These are phyloP conservation scores for Picochlorum costavermella DNA, from an alignment of 139 green algal species.

Conservation along the genomic window DNA sequence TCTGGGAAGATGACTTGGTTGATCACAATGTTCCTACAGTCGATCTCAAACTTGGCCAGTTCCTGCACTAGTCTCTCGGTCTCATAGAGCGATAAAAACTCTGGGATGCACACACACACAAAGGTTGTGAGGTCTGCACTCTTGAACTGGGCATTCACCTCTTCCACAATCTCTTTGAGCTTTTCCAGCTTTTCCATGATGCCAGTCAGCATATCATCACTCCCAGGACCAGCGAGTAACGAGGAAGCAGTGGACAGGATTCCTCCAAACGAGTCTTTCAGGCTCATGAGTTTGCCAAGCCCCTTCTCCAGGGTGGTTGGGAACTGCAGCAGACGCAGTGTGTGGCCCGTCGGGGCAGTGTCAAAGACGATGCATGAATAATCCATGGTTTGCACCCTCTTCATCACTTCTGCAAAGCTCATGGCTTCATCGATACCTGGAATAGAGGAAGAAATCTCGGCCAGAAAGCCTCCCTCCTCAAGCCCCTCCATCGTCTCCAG, in stretches of 20 bases:
- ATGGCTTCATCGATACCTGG: slow-evolving; percentile 97
- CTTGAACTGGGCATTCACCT: slow-evolving; percentile 90
- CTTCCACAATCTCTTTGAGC: slow-evolving; percentile 48
- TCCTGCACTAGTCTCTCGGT: slow-evolving; percentile 95
- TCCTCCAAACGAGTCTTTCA: slow-evolving; percentile 70
- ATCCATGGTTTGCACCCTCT: slow-evolving; percentile 92
- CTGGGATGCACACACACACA: slow-evolving; percentile 96
- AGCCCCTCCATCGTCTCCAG: slow-evolving; percentile 43
- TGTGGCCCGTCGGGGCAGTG: slow-evolving; percentile 90
- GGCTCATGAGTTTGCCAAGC: slow-evolving; percentile 76
- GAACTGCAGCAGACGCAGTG: slow-evolving; percentile 92
- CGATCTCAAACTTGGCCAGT: slow-evolving; percentile 93
- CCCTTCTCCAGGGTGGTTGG: slow-evolving; percentile 89
- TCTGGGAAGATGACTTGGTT: slow-evolving; percentile 90
- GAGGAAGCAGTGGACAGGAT: slow-evolving; percentile 53
- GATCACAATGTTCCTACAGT: slow-evolving; percentile 92
- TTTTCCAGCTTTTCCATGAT: slow-evolving; percentile 59
- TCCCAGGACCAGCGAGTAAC: slow-evolving; percentile 28
- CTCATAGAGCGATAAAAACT: slow-evolving; percentile 97
- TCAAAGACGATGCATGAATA: slow-evolving; percentile 95
- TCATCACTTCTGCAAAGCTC: slow-evolving; percentile 97
- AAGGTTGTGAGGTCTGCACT: slow-evolving; percentile 93
- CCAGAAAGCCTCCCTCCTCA: slow-evolving; percentile 49
- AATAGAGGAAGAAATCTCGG: slow-evolving; percentile 79
- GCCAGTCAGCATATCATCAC: slow-evolving; percentile 37